Evolutionary conservation across 2,329 filamentous ascomycete genomes (phyloP).

Genomic region (Ascocoryne sarcoides): DNA sequence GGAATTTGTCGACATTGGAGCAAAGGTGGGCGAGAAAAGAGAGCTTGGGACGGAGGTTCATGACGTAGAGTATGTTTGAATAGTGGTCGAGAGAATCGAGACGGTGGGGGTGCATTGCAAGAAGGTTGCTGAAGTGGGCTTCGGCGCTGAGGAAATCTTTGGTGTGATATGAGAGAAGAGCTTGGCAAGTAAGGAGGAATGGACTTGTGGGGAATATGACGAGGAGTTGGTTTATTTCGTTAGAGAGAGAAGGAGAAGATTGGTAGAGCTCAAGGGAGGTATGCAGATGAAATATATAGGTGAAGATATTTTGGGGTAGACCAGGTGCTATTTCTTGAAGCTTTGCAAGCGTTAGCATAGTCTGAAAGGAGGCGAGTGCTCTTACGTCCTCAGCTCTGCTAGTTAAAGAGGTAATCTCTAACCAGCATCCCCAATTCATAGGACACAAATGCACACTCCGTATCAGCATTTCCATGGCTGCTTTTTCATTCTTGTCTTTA

Average conservation of each 20-base stretch:
- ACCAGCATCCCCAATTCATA: constrained; percentile 97
- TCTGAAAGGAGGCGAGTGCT: constrained; percentile 11
- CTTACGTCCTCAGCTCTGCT: constrained; percentile 72
- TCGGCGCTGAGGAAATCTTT: constrained; percentile 67
- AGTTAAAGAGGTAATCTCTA: constrained; percentile 78
- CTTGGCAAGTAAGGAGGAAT: constrained; percentile 84
- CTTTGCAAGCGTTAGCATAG: constrained; percentile 23
- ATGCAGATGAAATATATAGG: constrained; percentile 87
- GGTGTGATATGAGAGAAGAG: constrained; percentile 80
- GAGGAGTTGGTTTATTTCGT: constrained; percentile 67
- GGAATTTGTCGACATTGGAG: constrained; percentile 86
- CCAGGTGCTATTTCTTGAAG: constrained; percentile 62
- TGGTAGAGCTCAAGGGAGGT: constrained; percentile 89
- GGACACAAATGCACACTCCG: constrained; percentile 81
- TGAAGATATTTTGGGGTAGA: constrained; percentile 83
- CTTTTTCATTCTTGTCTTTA: constrained; percentile 81
- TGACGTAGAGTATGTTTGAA: constrained; percentile 94
- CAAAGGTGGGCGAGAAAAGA: constrained; percentile 89
- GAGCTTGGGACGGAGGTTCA: constrained; percentile 78
- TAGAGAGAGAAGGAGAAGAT: constrained; percentile 65
- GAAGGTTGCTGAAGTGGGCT: constrained; percentile 64
- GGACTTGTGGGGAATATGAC: constrained; percentile 79
- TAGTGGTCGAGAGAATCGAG: constrained; percentile 92
- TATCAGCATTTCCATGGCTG: constrained; percentile 80
- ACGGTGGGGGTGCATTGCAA: constrained; percentile 65